Base-by-base conservation (phyloP, 805 yeast genomes). In the Metschnikowia amazonensis region DNA sequence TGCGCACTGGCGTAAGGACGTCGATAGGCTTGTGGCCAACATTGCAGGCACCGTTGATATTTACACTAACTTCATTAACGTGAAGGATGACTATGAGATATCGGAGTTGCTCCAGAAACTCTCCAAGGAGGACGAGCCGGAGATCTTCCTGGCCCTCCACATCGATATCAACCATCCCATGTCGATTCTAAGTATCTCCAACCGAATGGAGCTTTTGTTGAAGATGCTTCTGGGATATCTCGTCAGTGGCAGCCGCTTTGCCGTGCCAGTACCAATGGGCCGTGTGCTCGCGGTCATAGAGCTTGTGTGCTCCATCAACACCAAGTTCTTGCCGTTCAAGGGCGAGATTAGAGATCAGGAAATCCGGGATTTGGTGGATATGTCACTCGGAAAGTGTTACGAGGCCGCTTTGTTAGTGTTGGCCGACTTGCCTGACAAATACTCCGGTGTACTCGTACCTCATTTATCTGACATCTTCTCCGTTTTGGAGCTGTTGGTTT, bases 241-340 rank as follows among this genome's bases (percentile, higher is more conserved):
- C 64, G 63, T 74, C 3, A 67, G 79, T 6, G 75, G 79, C 21
- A 80, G 89, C 1, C 79, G 76, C 33, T 74, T 69, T 53, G 68
- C 81, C 10, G 74, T 82, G 7, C 69, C 74, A 49, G 72, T 86
- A 6, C 94, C 95, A 2, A 51, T 87, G 11, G 90, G 92, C 1
- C 56, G 66, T 36, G 58, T 84, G 2, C 58, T 84, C 4, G 59
- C 69, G 7, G 48, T 82, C 40, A 67, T 73, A 18, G 89, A 84
- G 55, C 64, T 81, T 10, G 57, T 83, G 13, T 63, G 79, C 47
- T 72, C 82, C 14, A 62, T 87, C 47, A 80, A 82, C 51, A 63
- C 75, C 11, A 77, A 72, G 43, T 80, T 78, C 49, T 63, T 81
- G 30, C 72, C 81, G 1, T 71, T 82, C 57, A 78, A 76, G 52